A percentile compares a stretch with the other conserved stretches of the same genome.
These are phyloP conservation scores for Kitagawia praeruptora DNA, from an alignment of 129 eudicot species.

Conservation along the genomic window DNA sequence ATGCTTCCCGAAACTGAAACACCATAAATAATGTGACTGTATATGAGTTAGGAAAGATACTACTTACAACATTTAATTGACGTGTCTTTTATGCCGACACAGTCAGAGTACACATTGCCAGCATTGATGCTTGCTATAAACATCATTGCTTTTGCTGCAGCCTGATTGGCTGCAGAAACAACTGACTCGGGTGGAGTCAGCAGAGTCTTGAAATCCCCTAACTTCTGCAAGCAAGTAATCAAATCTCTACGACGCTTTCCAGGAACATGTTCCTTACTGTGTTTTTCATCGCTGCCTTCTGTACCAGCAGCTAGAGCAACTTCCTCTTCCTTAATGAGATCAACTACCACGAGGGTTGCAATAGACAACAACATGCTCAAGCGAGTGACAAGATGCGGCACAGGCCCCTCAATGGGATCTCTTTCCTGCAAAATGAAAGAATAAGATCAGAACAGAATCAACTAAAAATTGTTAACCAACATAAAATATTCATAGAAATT, in stretches of 20 bases:
- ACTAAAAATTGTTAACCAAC: background rate
- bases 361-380: slow-evolving; percentile 77
- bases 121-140: slow-evolving; percentile 58
- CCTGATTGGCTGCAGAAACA: slow-evolving; percentile 70
- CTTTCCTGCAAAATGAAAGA: slow-evolving; percentile 52
- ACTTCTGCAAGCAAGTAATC: slow-evolving; percentile 62
- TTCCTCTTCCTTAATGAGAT: slow-evolving; percentile 79
- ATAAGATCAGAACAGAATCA: background rate
- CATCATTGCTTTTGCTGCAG: slow-evolving; percentile 96
- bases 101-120: slow-evolving; percentile 51
- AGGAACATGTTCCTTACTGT: slow-evolving; percentile 28
- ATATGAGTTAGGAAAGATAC: slow-evolving; percentile 17
- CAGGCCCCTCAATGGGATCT: slow-evolving; percentile 96
- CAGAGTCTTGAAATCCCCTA: slow-evolving; percentile 68
- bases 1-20: background rate
- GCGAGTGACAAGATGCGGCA: slow-evolving; percentile 87
- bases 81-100: slow-evolving; percentile 57
- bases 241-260: slow-evolving; percentile 54
- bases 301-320: slow-evolving; percentile 24
- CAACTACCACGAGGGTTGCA: slow-evolving; percentile 70
- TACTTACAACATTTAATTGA: slow-evolving; percentile 70
- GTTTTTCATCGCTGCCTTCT: slow-evolving; percentile 22
- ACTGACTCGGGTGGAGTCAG: slow-evolving; percentile 68
- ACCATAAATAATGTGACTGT: background rate
- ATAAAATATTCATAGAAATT: background rate